phyloP scores from a whole-genome alignment of 78 protist species.

The Pigoraptor vietnamica region DNA sequence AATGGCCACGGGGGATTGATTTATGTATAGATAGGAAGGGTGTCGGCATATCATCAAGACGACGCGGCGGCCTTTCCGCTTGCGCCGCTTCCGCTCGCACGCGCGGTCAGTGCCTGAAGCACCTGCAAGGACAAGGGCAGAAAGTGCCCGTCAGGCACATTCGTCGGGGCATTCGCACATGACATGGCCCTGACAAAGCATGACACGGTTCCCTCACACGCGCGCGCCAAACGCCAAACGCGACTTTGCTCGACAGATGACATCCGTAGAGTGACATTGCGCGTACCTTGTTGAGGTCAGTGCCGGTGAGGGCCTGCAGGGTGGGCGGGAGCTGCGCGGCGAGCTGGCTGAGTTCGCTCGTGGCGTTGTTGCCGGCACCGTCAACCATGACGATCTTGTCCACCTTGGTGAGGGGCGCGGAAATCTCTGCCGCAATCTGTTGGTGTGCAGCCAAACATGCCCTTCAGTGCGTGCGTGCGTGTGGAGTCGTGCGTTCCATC shows the following conservation, averaged over 20 bases:
- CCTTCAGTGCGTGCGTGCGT: not conserved
- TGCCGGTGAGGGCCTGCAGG: conserved; percentile 16
- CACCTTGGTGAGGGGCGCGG: conserved; percentile 12
- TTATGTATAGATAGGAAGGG: no score
- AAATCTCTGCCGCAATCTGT: not conserved
- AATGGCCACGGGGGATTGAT: no score
- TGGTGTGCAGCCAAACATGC: not conserved
- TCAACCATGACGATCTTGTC: not conserved
- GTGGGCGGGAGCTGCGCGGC: conserved; percentile 12
- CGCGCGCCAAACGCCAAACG: no score
- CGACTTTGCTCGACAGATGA: no score
- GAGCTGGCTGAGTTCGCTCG: not conserved
- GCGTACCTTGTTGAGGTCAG: conserved; percentile 2
- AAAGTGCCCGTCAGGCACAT: not conserved
- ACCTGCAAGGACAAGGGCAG: not conserved
- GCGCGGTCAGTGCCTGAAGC: not conserved
- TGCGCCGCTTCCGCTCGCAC: not conserved
- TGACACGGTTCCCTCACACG: no score
- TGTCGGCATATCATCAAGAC: no score
- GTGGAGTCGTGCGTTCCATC: not conserved
- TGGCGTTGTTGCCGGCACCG: not conserved
- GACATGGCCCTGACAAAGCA: no score
- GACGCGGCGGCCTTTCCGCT: not conserved
- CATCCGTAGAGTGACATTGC: no score
- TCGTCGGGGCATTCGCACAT: no score